These are phyloP conservation scores for Solanum pennellii DNA, from an alignment of 257 asterid species.

Conservation along the genomic window DNA sequence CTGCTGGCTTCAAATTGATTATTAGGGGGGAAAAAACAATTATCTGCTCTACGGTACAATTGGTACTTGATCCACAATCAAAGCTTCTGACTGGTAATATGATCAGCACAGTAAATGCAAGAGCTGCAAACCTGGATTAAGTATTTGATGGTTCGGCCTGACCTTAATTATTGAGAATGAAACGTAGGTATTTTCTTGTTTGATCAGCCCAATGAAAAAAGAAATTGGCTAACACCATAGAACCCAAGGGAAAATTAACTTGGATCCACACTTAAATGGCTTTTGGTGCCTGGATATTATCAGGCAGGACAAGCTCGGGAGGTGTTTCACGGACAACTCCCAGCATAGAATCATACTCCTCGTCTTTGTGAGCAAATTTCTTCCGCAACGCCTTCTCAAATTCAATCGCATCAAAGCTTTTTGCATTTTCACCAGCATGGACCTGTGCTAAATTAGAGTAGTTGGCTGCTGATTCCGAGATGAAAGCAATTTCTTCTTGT, in stretches of 20 bases:
- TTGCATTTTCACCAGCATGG: constrained; percentile 90
- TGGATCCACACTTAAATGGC: constrained; percentile 16
- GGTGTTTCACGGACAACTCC: constrained; percentile 44
- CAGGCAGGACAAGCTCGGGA: constrained; percentile 38
- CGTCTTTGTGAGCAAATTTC: constrained; percentile 52
- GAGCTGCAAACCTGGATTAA: constrained; percentile 27
- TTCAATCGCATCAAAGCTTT: constrained; percentile 58
- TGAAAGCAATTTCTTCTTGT: constrained; percentile 75
- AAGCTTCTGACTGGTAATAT: background rate
- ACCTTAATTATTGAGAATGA: constrained; percentile 31
- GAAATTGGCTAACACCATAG: background rate
- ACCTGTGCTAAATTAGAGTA: constrained; percentile 64
- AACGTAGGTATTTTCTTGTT: constrained; percentile 9
- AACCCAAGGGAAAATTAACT: constrained; percentile 2
- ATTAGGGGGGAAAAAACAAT: background rate
- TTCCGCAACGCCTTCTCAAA: constrained; percentile 69
- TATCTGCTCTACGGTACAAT: background rate
- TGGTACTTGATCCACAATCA: background rate
- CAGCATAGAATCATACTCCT: constrained; percentile 44
- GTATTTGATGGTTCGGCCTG: constrained; percentile 15
- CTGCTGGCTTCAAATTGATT: background rate
- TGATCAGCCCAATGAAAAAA: background rate
- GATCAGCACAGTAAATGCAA: constrained; percentile 4
- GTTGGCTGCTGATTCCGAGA: constrained; percentile 70
- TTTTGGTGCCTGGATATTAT: constrained; percentile 33